Evolutionary conservation across 345 rosid genomes (phyloP).

Genomic region (Rhodomyrtus tomentosa): DNA sequence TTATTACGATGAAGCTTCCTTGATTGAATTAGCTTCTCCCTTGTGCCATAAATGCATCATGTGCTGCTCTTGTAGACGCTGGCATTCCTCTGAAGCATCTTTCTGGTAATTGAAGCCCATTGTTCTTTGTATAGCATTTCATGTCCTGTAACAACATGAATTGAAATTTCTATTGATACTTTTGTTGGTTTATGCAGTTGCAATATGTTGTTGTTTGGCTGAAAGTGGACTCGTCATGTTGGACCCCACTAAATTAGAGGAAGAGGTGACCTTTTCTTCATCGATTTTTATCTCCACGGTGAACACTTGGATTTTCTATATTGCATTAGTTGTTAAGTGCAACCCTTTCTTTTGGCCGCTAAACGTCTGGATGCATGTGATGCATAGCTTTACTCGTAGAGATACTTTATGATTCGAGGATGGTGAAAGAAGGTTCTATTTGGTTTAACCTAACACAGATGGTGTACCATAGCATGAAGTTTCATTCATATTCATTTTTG

Average conservation of each 20-base stretch:
- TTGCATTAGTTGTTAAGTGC: neutral
- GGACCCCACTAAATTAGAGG: constrained; percentile 86
- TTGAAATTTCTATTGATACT: neutral
- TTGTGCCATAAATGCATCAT: constrained; percentile 88
- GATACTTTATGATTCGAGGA: neutral
- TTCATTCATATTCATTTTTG: neutral
- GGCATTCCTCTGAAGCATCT: constrained; percentile 95
- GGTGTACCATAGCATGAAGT: neutral
- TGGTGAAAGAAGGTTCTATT: neutral
- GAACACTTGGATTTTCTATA: neutral
- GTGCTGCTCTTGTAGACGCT: constrained; percentile 93
- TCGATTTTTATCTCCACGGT: neutral
- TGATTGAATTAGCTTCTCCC: constrained; percentile 72
- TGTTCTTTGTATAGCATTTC: neutral
- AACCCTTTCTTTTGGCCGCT: neutral
- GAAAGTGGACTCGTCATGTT: constrained; percentile 45
- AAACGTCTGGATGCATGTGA: neutral
- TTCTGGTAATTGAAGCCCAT: constrained; percentile 34
- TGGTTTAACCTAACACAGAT: neutral
- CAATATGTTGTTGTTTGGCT: constrained; percentile 76
- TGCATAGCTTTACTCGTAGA: neutral
- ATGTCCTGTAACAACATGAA: neutral
- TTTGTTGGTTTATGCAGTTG: constrained; percentile 35
- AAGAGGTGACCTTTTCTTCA: constrained; percentile 41
- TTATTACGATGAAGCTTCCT: constrained; percentile 12